Evolutionary conservation across 2,329 filamentous ascomycete species (phyloP).

Genomic region (Claviceps capensis): DNA sequence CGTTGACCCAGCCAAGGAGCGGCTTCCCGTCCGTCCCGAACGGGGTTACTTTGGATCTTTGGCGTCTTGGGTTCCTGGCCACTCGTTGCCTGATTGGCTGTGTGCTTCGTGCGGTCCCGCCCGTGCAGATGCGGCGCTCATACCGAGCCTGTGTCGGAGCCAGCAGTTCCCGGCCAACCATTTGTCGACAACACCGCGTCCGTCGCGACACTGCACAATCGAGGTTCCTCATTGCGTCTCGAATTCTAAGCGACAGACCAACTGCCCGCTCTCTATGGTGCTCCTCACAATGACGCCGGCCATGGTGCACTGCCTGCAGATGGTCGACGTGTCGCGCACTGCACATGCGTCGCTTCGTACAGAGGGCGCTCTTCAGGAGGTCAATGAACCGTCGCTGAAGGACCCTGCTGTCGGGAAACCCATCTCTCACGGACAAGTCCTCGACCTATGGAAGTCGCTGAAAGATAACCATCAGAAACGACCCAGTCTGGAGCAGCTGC

Average conservation of each 20-base stretch:
- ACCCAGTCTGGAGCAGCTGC: slow-evolving; percentile 52
- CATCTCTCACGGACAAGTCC: slow-evolving; percentile 56
- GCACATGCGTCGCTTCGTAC: neutral
- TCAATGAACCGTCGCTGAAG: slow-evolving; percentile 34
- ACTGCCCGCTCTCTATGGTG: slow-evolving; percentile 41
- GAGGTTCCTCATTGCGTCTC: too few species aligned
- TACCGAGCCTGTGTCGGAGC: too few species aligned
- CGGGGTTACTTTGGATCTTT: neutral
- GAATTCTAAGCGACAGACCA: too few species aligned
- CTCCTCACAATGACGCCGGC: slow-evolving; percentile 61
- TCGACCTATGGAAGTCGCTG: slow-evolving; percentile 45
- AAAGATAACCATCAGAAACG: slow-evolving; percentile 8
- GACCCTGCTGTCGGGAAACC: slow-evolving; percentile 46
- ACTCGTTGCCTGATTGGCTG: neutral
- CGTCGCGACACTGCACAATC: too few species aligned
- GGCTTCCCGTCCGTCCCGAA: neutral
- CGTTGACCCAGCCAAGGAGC: neutral
- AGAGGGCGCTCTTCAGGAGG: slow-evolving; percentile 6
- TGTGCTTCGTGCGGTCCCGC: neutral
- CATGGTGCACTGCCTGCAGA: slow-evolving; percentile 48
- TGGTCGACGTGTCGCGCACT: slow-evolving; percentile 10
- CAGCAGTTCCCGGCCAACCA: too few species aligned
- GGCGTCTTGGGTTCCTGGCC: neutral
- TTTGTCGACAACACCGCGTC: too few species aligned
- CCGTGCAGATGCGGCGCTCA: neutral